These are phyloP conservation scores for Saururus chinensis DNA, from an alignment of 164 flowering plant genomes.

Conservation along the genomic window DNA sequence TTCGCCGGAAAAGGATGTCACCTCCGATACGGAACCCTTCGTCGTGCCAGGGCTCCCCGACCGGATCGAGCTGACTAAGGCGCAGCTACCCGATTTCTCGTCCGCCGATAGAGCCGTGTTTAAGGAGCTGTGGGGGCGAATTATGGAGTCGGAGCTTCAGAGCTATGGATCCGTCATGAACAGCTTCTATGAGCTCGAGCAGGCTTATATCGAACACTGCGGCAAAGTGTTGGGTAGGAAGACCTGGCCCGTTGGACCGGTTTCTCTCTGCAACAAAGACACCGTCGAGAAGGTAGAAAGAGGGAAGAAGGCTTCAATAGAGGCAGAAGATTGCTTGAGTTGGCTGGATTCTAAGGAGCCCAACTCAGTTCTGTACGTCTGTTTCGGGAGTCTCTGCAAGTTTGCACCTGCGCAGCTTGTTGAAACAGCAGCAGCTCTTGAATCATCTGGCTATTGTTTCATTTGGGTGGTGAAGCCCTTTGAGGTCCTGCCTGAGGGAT, in stretches of 20 bases:
- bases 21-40: conserved; percentile 25
- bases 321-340: background rate
- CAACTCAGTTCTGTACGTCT: conserved; percentile 2
- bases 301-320: conserved; percentile 1
- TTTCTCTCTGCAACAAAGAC: background rate
- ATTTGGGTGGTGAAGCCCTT: background rate
- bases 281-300: background rate
- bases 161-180: conserved; percentile 2
- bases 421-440: conserved; percentile 1
- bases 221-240: background rate
- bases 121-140: background rate
- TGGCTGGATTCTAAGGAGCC: conserved; percentile 1
- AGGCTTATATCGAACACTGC: background rate
- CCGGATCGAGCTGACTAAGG: conserved; percentile 4
- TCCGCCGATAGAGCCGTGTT: background rate
- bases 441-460: background rate
- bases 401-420: background rate
- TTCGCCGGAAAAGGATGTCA: conserved; percentile 18
- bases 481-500: conserved; percentile 13
- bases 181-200: conserved; percentile 5
- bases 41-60: conserved; percentile 29
- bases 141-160: background rate
- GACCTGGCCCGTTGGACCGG: conserved; percentile 4
- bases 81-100: background rate
- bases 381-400: conserved; percentile 1